Evolutionary conservation across 2,329 filamentous ascomycete species (phyloP).

Genomic region (Aureobasidium namibiae): DNA sequence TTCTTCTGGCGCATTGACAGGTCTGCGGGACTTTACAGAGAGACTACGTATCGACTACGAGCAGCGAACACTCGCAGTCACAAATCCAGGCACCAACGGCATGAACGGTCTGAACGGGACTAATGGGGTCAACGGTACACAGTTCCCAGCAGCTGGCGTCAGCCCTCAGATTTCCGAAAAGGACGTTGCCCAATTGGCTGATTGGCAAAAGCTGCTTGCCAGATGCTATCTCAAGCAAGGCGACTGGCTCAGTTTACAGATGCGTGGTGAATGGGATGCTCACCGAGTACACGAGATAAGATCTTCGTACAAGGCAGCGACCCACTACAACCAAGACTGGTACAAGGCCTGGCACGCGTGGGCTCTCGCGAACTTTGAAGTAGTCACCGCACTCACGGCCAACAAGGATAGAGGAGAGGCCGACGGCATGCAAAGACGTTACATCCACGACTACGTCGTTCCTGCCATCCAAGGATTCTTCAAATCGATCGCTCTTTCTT

Average conservation of each 20-base stretch:
- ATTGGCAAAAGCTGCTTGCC: slow-evolving; percentile 65
- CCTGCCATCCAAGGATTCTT: slow-evolving; percentile 95
- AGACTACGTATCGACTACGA: slow-evolving; percentile 52
- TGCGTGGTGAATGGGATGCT: slow-evolving; percentile 82
- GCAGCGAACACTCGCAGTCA: slow-evolving; percentile 28
- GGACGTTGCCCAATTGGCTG: slow-evolving; percentile 40
- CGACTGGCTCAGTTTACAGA: slow-evolving; percentile 84
- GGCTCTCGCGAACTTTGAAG: slow-evolving; percentile 97
- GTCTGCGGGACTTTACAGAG: slow-evolving; percentile 54
- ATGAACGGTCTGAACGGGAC: slow-evolving; percentile 31
- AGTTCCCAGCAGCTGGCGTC: slow-evolving; percentile 22
- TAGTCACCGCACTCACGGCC: slow-evolving; percentile 73
- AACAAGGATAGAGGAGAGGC: slow-evolving; percentile 46
- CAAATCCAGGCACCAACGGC: slow-evolving; percentile 32
- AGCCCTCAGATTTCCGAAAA: slow-evolving; percentile 26
- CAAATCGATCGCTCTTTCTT: slow-evolving; percentile 87
- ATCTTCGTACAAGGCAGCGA: slow-evolving; percentile 83
- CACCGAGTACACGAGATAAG: slow-evolving; percentile 82
- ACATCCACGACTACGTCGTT: slow-evolving; percentile 80
- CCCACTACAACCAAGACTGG: slow-evolving; percentile 86
- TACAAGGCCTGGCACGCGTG: slow-evolving; percentile 99
- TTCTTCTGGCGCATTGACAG: slow-evolving; percentile 54
- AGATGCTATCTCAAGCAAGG: slow-evolving; percentile 95
- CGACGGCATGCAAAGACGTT: slow-evolving; percentile 53
- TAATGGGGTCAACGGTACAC: slow-evolving; percentile 34